These are phyloP conservation scores for Trypanosoma lewisi DNA, from an alignment of 208 protist species.

Conservation along the genomic window DNA sequence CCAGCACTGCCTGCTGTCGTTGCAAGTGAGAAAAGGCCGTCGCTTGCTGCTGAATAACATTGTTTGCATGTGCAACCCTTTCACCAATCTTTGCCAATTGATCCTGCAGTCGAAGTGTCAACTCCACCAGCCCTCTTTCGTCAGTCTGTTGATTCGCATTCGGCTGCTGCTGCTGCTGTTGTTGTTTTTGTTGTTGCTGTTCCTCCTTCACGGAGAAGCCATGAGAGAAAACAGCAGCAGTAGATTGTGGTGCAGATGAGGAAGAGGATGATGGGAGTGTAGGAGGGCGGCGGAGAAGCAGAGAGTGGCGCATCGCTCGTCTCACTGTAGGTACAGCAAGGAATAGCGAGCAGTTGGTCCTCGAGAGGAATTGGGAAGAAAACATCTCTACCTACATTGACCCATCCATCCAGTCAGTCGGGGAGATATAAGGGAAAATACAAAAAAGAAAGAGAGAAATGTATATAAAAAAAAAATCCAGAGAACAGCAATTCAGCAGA, in stretches of 20 bases:
- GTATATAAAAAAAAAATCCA: neutral
- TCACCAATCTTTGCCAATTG: conserved; percentile 20
- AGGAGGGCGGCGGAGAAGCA: conserved; percentile 6
- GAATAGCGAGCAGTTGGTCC: conserved; percentile 5
- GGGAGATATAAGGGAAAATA: neutral
- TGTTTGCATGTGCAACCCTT: conserved; percentile 8
- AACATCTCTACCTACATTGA: neutral
- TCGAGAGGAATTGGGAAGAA: neutral
- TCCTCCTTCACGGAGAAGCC: neutral
- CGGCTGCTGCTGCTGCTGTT: too few relatives aligned
- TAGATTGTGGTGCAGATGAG: neutral
- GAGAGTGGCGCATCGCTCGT: conserved; percentile 1
- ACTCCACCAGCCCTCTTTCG: neutral
- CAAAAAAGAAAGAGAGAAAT: conserved; percentile 5
- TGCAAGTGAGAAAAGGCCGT: conserved; percentile 31
- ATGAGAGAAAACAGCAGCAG: neutral
- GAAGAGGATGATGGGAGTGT: neutral
- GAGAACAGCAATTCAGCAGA: neutral
- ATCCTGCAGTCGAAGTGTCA: conserved; percentile 10
- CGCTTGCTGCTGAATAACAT: conserved; percentile 22
- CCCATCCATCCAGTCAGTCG: too few relatives aligned
- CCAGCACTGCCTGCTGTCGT: conserved; percentile 45
- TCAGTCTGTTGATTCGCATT: neutral
- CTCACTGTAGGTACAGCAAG: neutral
- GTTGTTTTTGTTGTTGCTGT: too few relatives aligned